Evolutionary conservation across 768 basidiomycete species (phyloP).

Genomic region (Suillus brevipes): DNA sequence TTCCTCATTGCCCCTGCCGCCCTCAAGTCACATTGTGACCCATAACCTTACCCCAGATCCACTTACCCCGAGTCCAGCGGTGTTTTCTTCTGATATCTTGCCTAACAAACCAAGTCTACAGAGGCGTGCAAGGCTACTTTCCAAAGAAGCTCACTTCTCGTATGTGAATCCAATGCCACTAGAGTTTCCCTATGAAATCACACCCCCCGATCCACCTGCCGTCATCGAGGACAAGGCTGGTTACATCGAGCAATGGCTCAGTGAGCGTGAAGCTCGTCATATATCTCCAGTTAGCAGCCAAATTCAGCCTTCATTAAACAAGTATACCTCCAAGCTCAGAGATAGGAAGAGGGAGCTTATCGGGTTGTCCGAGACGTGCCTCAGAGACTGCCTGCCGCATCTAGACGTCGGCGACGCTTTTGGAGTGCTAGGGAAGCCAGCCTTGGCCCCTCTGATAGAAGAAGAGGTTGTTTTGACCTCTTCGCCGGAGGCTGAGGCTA

Average conservation of each 20-base stretch:
- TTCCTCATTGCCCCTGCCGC: constrained; percentile 49
- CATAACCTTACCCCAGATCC: constrained; percentile 63
- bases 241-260: constrained; percentile 79
- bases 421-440: constrained; percentile 58
- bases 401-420: constrained; percentile 88
- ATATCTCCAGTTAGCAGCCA: constrained; percentile 10
- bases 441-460: constrained; percentile 38
- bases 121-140: constrained; percentile 64
- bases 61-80: constrained; percentile 48
- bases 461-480: constrained; percentile 28
- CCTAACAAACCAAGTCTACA: constrained; percentile 59
- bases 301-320: constrained; percentile 37
- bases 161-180: constrained; percentile 81
- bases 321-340: constrained; percentile 49
- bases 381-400: constrained; percentile 78
- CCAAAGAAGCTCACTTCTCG: constrained; percentile 66
- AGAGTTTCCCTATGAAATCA: constrained; percentile 80
- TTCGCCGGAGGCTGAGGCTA: constrained; percentile 37
- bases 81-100: constrained; percentile 53
- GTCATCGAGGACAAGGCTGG: constrained; percentile 51
- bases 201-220: constrained; percentile 50
- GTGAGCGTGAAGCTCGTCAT: constrained; percentile 58
- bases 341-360: constrained; percentile 62
- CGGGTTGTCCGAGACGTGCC: constrained; percentile 65
- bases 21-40: constrained; percentile 39